Conservation (phyloP, 129 eudicot genomes). For the Chrysanthemum makinoi region DNA sequence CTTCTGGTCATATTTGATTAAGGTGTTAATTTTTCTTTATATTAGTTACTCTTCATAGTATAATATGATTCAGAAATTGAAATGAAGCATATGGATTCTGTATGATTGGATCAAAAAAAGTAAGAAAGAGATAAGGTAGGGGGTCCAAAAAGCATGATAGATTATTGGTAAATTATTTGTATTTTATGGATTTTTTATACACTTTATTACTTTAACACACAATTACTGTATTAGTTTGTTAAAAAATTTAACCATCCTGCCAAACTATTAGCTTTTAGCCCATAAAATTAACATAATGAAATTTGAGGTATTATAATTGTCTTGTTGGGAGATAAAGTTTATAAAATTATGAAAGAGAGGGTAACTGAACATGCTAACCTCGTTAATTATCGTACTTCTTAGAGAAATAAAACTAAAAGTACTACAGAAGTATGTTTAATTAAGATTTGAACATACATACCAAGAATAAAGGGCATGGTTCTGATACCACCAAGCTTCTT, state of each 20-base stretch:
- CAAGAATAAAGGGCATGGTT: constrained; percentile 40
- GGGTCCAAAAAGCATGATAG: not conserved
- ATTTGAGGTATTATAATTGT: too few relatives aligned
- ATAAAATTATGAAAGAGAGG: not conserved
- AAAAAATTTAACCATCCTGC: not conserved
- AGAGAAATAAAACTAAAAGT: not conserved
- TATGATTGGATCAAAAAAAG: not conserved
- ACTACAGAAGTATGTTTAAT: not conserved
- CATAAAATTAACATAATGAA: not conserved
- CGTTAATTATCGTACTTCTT: not conserved
- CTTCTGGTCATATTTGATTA: not conserved
- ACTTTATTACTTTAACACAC: too few relatives aligned
- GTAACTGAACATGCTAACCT: not conserved
- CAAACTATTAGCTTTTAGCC: not conserved
- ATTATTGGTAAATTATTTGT: not conserved
- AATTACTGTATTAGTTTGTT: not conserved
- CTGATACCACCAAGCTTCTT: constrained; percentile 44
- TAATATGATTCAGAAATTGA: not conserved
- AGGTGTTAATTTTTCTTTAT: not conserved
- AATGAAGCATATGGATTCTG: not conserved
- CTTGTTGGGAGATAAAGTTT: too few relatives aligned
- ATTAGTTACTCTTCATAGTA: not conserved
- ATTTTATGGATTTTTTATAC: not conserved
- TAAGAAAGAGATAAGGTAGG: not conserved
- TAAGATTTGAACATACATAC: constrained; percentile 19